Conservation (phyloP, 108 stramenopile species). For the Stephanodiscus minutulus region DNA sequence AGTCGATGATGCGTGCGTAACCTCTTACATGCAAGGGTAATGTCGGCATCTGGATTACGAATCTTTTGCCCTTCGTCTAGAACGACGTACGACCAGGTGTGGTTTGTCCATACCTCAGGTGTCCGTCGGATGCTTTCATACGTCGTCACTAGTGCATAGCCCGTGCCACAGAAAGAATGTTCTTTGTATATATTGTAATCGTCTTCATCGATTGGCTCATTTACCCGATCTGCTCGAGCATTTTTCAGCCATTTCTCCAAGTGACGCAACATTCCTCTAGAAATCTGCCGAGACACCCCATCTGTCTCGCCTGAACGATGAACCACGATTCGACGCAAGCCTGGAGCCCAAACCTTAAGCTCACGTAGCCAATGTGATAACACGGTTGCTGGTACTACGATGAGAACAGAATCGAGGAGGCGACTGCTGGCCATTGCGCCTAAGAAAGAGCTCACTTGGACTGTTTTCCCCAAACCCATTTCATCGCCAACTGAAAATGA, state of each 20-base stretch:
- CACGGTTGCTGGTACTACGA: constrained; percentile 93
- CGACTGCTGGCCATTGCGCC: constrained; percentile 83
- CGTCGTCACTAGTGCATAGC: constrained; percentile 87
- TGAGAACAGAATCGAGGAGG: constrained; percentile 70
- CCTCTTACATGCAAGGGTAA: constrained; percentile 92
- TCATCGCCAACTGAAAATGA: constrained; percentile 28
- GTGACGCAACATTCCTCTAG: constrained; percentile 44
- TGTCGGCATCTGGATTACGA: constrained; percentile 95
- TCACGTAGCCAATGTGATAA: constrained; percentile 94
- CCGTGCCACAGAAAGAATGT: constrained; percentile 76
- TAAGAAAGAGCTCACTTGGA: constrained; percentile 89
- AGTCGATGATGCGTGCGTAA: constrained; percentile 79
- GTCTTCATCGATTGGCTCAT: constrained; percentile 77
- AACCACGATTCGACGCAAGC: constrained; percentile 75
- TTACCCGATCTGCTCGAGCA: constrained; percentile 61
- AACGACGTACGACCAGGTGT: constrained; percentile 90
- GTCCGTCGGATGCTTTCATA: constrained; percentile 88
- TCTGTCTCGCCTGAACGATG: constrained; percentile 80
- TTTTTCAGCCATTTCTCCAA: constrained; percentile 65
- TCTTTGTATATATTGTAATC: constrained; percentile 58
- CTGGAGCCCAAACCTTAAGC: constrained; percentile 91
- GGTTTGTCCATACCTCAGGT: constrained; percentile 68
- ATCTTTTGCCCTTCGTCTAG: constrained; percentile 99
- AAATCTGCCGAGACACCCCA: constrained; percentile 42
- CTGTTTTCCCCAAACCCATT: constrained; percentile 94